Conservation (phyloP, 2,329 filamentous ascomycete genomes). For the Sarocladium oryzae region DNA sequence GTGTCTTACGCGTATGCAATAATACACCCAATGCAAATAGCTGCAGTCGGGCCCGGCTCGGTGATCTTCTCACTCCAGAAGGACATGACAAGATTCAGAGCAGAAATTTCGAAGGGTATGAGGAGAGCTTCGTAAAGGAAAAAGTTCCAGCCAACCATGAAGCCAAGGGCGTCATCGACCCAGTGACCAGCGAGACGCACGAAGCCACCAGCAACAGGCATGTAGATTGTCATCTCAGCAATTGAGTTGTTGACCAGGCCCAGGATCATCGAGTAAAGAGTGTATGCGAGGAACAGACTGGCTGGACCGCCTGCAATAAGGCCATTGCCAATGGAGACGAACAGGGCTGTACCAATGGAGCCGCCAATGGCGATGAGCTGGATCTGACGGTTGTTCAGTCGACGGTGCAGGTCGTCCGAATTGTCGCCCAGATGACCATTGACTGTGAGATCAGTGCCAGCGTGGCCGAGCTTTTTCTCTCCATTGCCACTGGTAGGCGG, state of each 20-base stretch:
- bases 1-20: constrained; percentile 48
- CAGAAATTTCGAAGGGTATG: constrained; percentile 45
- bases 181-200: constrained; percentile 53
- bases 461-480: background rate
- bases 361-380: constrained; percentile 47
- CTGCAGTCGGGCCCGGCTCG: constrained; percentile 14
- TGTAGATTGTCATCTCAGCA: constrained; percentile 53
- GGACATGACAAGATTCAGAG: constrained; percentile 29
- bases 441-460: background rate
- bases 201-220: constrained; percentile 52
- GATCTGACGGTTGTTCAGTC: constrained; percentile 41
- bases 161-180: constrained; percentile 54
- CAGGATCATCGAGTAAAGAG: constrained; percentile 42
- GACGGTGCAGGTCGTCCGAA: constrained; percentile 26
- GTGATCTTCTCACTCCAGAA: constrained; percentile 28
- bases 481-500: constrained; percentile 6
- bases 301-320: constrained; percentile 27
- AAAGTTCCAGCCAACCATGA: constrained; percentile 44
- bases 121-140: constrained; percentile 44
- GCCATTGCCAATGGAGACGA: constrained; percentile 49
- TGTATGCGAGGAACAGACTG: constrained; percentile 48
- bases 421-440: constrained; percentile 22
- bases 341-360: constrained; percentile 45
- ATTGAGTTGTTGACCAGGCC: constrained; percentile 54
- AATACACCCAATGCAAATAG: constrained; percentile 24